Base-by-base conservation (phyloP, 1,284 basidiomycete species). In the Dichomitus squalens region DNA sequence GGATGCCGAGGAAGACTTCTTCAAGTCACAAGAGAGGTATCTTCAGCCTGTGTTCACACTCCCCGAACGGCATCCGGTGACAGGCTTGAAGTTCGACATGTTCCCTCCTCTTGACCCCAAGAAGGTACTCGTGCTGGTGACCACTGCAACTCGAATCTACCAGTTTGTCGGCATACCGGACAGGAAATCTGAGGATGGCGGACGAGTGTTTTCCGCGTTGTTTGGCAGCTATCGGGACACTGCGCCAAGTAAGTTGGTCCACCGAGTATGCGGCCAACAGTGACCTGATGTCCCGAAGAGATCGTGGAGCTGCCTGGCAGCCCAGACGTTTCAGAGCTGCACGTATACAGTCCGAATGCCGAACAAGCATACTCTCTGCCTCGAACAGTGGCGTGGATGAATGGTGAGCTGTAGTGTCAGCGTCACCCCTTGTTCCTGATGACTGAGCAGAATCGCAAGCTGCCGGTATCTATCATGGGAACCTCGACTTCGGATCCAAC, bases 121-220 rank as follows among this genome's bases (percentile, higher is more conserved):
- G 68, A 83, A 76, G 59, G 81, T 80, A 4, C 71, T 92, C 1
- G 85, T 95, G n/a, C 79, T 98, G 9, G 87, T 87, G 4, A 94
- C 95, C 0, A 98, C 96, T 1, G 84, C 88, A 27, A 90, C 92
- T 5, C 83, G 96, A 56, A 90, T 98, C 67, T 97, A 97, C 70
- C 95, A 98, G 70, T 94, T 96, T 59, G 81, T 88, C 52, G 96
- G 94, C 0, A 66, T 76, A 46, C 79, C 85, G 20, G 87, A 90
- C 52, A 79, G 79, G 60, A 82, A 82, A 50, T 76, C 83, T 20
- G 88, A 91, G 34, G 91, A 91, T n/a, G 85, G 82, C 3, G 88
- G 90, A 18, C 86, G 90, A 58, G 83, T 93, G 25, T 89, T 92
- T 66, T 84, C 88, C 36, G 79, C 83, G 18, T 72, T 96, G 27